Base-by-base conservation (phyloP, 805 yeast genomes). In the Metschnikowia borealis region DNA sequence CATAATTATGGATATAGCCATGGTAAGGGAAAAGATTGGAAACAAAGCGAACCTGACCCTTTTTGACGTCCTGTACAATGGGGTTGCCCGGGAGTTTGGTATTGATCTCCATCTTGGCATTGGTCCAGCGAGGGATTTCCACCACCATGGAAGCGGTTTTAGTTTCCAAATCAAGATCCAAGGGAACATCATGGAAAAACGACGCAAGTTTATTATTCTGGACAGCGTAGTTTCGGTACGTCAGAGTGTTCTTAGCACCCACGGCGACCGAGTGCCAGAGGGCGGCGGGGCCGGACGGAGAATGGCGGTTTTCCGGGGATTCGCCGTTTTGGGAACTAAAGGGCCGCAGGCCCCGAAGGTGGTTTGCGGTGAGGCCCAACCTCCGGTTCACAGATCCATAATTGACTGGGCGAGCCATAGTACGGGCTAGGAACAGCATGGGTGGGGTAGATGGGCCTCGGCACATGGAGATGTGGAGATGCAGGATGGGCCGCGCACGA, bases 21-120 rank as follows among this genome's bases (percentile, higher is more conserved):
- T 94, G 96, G 79, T 88, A 96, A 48, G 99, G 99, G 89, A 92
- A 92, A 71, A 96, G 84, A 82, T 94, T 94, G 78, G 96, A 85
- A 53, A 94, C 98, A 62, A 85, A 94, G 77, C 98, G 84, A 65
- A 90, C 82, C 73, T 89, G 86, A 60, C 97, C 98, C 80, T 94
- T 92, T 80, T 94, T 94, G 67, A 95, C 88, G 74, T 94, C 99
- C 78, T 94, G 99, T 55, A 88, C 78, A 62, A 94, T 94, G 64
- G 99, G 99, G 79, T 94, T 94, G 68, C 90, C 79, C 42, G 81
- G 72, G 61, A 75, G 75, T 63, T 87, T 96, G 76, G 90, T 91
- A 70, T 87, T 82, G 72, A 91, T 90, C 74, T 94, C 99, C 70
- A 91, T 79, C 79, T 94, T 94, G 58, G 97, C 98, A 69, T 94